Evolutionary conservation across 805 yeast genomes (phyloP), one percentile per base, ranked within the genome.

Genomic region (Dipodascopsis uninucleata): DNA sequence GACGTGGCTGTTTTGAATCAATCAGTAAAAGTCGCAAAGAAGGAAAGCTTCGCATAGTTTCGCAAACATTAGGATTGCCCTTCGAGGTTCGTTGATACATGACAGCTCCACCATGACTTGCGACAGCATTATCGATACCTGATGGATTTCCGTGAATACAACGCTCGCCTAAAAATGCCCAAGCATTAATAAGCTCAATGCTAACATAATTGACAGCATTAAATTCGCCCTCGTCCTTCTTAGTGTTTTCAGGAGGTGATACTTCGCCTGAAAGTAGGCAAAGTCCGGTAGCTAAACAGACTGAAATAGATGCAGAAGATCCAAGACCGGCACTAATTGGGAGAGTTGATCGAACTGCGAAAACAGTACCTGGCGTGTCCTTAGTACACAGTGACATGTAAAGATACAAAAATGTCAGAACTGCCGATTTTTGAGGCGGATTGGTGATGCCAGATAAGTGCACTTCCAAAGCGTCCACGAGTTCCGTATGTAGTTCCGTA

Each of bases 291-390:
- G 95, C 76, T 28, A 93, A 61, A 59, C 93, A 81, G 3, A 93
- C 97, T 1, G 94, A 78, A 14, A 86, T 76, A 2, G 96, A 80
- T 0, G 97, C 97, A 35, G 95, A 85, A 1, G 96, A 85, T 0
- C 98, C 98, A 37, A 93, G 72, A 0, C 98, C 98, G 0, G 98
- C 97, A 31, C 98, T 97, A 38, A 90, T 82, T 1, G 98, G 98
- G 39, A 89, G 69, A 1, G 95, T 81, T 1, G 96, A 85, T 46
- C 89, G 76, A 12, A 85, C 79, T 3, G 79, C 71, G 62, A 82
- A 86, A 26, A 71, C 72, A 49, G 72, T 60, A 3, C 84, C 85
- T 1, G 70, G 71, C 1, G 70, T 65, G 0, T 62, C 53, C 8
- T 71, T 67, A 4, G 62, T 52, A 55, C 88, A 78, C 24, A 86